Percentiles rank a stretch among this genome's conserved stretches.
Evolutionary conservation across 805 yeast genomes (phyloP).

Genomic region (Pichia manshurica): DNA sequence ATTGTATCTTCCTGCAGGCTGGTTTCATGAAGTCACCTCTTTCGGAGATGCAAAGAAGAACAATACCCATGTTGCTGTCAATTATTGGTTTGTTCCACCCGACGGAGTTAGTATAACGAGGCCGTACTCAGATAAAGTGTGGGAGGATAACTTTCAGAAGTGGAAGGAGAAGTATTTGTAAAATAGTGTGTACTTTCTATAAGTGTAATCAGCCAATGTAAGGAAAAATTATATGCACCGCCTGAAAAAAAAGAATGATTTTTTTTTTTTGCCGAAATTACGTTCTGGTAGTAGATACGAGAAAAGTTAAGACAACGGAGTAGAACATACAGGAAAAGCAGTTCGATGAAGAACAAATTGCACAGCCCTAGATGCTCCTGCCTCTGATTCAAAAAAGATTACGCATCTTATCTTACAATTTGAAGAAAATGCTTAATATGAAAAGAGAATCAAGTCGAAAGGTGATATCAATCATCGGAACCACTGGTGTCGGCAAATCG

Average conservation of each 20-base stretch:
- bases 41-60: conserved; percentile 41
- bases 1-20: conserved; percentile 69
- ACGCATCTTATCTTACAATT: not conserved
- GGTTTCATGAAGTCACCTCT: conserved; percentile 79
- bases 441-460: conserved; percentile 2
- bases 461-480: conserved; percentile 48
- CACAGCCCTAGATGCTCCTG: not conserved
- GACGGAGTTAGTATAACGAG: conserved; percentile 28
- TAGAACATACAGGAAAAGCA: too few species aligned
- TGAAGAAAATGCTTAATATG: not conserved
- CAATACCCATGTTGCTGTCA: conserved; percentile 53
- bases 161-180: conserved; percentile 23
- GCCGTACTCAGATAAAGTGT: conserved; percentile 45
- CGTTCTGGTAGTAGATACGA: too few species aligned
- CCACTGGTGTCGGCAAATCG: conserved; percentile 96
- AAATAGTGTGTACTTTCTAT: not conserved
- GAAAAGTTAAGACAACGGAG: too few species aligned
- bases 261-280: too few species aligned
- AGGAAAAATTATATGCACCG: too few species aligned
- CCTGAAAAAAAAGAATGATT: too few species aligned
- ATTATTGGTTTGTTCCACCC: conserved; percentile 75
- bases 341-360: too few species aligned
- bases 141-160: conserved; percentile 46
- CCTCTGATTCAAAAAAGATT: not conserved
- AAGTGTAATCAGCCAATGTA: not conserved